These are phyloP conservation scores for Aegle marmelos DNA, from an alignment of 345 rosid species.

Conservation along the genomic window DNA sequence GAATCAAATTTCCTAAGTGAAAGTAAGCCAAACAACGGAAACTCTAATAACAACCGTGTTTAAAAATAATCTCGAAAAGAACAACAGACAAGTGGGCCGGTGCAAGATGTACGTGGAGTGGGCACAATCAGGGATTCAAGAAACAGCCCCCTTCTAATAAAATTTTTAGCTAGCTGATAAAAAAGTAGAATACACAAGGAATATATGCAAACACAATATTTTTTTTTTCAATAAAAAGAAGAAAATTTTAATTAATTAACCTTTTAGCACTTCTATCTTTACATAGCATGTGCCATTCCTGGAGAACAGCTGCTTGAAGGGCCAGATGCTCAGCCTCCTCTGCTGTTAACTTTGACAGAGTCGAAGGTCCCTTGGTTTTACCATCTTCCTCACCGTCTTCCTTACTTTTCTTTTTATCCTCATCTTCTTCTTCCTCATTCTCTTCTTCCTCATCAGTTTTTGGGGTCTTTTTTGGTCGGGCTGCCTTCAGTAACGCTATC, in stretches of 20 bases:
- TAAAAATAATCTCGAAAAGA: conserved; percentile 11
- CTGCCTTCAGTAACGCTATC: conserved; percentile 85
- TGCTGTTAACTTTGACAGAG: conserved; percentile 75
- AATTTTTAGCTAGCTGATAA: conserved; percentile 20
- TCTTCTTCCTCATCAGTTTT: conserved; percentile 46
- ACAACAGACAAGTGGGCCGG: conserved; percentile 12
- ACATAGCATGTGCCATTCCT: conserved; percentile 91
- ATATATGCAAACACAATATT: conserved; percentile 5
- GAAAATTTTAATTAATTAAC: conserved; percentile 29
- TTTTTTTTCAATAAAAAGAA: background rate
- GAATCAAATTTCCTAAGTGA: background rate
- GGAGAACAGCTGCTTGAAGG: conserved; percentile 91
- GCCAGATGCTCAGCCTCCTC: conserved; percentile 98
- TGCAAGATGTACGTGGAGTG: conserved; percentile 30
- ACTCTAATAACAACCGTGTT: background rate
- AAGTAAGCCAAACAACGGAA: background rate
- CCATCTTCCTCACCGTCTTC: conserved; percentile 35
- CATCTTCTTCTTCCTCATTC: conserved; percentile 28
- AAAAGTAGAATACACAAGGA: conserved; percentile 15
- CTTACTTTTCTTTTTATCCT: conserved; percentile 20
- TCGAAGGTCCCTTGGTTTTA: conserved; percentile 63
- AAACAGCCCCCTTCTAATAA: background rate
- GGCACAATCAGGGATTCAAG: background rate
- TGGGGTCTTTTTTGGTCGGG: conserved; percentile 61
- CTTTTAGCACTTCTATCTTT: conserved; percentile 62